phyloP scores from a whole-genome alignment of 371 early-diverging fungal species.

The Apophysomyces variabilis region DNA sequence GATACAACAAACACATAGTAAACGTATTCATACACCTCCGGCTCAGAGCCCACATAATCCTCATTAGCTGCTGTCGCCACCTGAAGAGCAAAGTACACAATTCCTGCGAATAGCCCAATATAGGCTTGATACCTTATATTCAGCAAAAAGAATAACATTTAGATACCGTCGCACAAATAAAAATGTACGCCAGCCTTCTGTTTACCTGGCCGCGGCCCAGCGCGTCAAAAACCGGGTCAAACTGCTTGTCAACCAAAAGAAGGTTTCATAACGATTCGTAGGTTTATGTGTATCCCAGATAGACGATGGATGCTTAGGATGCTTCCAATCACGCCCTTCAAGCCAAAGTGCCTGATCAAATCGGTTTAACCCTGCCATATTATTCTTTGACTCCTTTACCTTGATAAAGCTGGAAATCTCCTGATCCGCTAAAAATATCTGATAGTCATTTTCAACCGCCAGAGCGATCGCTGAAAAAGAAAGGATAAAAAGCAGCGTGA shows the following conservation, averaged over 20 bases:
- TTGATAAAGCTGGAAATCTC: slow-evolving; percentile 35
- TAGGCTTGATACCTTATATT: slow-evolving; percentile 35
- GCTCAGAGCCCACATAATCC: slow-evolving; percentile 36
- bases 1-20: slow-evolving; percentile 44
- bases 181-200: background rate
- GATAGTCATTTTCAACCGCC: slow-evolving; percentile 47
- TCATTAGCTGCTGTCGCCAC: slow-evolving; percentile 34
- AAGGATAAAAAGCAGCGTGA: background rate
- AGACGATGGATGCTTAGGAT: slow-evolving; percentile 10
- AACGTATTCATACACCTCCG: slow-evolving; percentile 36
- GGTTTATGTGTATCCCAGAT: slow-evolving; percentile 10
- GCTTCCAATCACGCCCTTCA: slow-evolving; percentile 10
- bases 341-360: slow-evolving; percentile 7
- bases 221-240: slow-evolving; percentile 26
- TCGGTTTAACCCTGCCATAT: too few relatives aligned
- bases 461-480: slow-evolving; percentile 37
- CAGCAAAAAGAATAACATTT: background rate
- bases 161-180: background rate
- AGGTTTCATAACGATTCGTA: background rate
- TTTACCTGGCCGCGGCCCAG: slow-evolving; percentile 37
- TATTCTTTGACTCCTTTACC: slow-evolving; percentile 26
- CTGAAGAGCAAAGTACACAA: slow-evolving; percentile 41
- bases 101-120: slow-evolving; percentile 25
- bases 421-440: slow-evolving; percentile 34
- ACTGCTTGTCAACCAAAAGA: slow-evolving; percentile 16